Evolutionary conservation across 2,329 filamentous ascomycete genomes (phyloP), one percentile per base, ranked within the genome.

Genomic region (Metarhizium brunneum): DNA sequence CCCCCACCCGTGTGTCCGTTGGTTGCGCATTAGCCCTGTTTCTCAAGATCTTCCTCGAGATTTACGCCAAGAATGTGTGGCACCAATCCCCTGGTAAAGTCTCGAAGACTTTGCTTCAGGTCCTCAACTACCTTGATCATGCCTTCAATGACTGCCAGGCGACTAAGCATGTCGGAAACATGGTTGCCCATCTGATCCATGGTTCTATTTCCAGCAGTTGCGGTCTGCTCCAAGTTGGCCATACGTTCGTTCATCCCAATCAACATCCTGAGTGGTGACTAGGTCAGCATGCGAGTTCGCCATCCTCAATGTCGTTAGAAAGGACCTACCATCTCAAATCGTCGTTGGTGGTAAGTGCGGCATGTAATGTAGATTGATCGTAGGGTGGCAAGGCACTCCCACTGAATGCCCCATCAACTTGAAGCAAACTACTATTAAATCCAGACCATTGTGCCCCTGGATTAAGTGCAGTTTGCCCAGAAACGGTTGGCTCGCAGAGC

Each of bases 31-130:
- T 35, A 35, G 32, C 32, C 32, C 32, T 35, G 32, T 35, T 35
- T 25, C 36, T 52, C 35, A 47, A 18, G n/a, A 36, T 47, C 13
- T 20, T 20, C 35, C 20, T 16, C 18, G 20, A 43, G 42, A n/a
- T 48, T 36, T n/a, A 40, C 48, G 29, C 50, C 49, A 16, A 58
- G 43, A 30, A 47, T 18, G 29, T 53, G 43, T 14, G 42, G 48
- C 14, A 58, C 35, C n/a, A 58, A 50, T 18, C 49, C 45, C 29
- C 50, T 38, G 25, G 54, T 10, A 36, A 58, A 53, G 14, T 48
- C 54, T 25, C 56, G 56, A 6, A 58, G 30, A 30, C 36, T 52
- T 29, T 54, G 30, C 40, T 42, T 56, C 10, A 59, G 53, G 7
- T 54, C 30, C 48, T 49, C 38, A 11, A 56, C 52, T 13, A 42